Percentiles rank a stretch among this genome's conserved stretches.
phyloP scores from a whole-genome alignment of 129 eudicot genomes.

The Flaveria robusta region DNA sequence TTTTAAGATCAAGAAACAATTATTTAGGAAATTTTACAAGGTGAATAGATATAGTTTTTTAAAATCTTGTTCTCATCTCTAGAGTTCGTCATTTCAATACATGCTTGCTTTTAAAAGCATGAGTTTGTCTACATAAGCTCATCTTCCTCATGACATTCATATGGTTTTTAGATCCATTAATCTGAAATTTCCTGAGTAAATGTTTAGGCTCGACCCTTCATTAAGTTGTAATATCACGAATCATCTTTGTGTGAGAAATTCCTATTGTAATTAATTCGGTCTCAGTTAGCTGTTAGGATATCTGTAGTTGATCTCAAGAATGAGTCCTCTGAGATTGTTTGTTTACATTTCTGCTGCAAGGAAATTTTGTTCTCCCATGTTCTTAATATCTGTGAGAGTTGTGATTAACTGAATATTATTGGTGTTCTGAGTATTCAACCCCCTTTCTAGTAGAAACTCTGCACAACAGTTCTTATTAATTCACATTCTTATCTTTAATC shows the following conservation, averaged over 20 bases:
- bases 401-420: too few species aligned
- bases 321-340: not conserved
- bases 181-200: not conserved
- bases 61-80: not conserved
- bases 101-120: not conserved
- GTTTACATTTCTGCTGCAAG: not conserved
- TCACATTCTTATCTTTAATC: not conserved
- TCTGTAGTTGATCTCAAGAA: not conserved
- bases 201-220: not conserved
- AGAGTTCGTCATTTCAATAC: not conserved
- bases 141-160: not conserved
- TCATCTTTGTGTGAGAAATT: not conserved
- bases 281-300: not conserved
- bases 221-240: not conserved
- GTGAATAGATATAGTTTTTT: not conserved
- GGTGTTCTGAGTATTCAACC: not conserved
- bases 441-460: not conserved
- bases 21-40: constrained; percentile 9
- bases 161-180: not conserved
- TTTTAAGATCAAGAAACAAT: constrained; percentile 13
- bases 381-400: not conserved
- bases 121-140: not conserved
- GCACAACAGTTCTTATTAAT: not conserved
- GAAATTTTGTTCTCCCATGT: not conserved
- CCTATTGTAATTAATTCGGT: not conserved